phyloP scores from a whole-genome alignment of 768 basidiomycete species.

The Hygrocybe coccinea region DNA sequence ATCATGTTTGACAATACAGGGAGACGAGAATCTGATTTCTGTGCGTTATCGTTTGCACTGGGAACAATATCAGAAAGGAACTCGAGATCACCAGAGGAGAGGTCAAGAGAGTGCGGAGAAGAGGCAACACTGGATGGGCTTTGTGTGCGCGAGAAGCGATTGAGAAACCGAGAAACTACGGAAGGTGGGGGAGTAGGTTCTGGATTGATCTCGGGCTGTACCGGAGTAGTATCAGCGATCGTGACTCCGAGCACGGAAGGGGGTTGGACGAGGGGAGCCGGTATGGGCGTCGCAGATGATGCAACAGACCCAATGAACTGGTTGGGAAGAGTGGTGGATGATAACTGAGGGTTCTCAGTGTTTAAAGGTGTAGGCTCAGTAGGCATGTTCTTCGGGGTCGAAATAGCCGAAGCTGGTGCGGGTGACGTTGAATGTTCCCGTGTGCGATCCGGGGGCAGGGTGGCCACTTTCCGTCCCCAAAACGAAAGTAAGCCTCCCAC shows the following conservation, averaged over 20 bases:
- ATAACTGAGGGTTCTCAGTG: slow-evolving; percentile 22
- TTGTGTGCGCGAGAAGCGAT: slow-evolving; percentile 58
- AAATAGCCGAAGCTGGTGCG: neutral
- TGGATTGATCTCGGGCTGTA: slow-evolving; percentile 12
- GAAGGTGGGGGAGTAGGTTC: slow-evolving; percentile 39
- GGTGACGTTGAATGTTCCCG: slow-evolving; percentile 4
- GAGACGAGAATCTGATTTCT: slow-evolving; percentile 17
- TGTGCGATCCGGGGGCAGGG: slow-evolving; percentile 10
- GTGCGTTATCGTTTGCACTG: slow-evolving; percentile 41
- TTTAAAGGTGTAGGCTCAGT: slow-evolving; percentile 24
- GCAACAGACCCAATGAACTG: slow-evolving; percentile 9
- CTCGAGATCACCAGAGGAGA: slow-evolving; percentile 77
- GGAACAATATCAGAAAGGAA: slow-evolving; percentile 72
- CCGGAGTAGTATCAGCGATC: neutral
- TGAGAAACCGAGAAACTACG: slow-evolving; percentile 78
- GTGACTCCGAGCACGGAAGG: slow-evolving; percentile 7
- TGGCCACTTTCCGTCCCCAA: slow-evolving; percentile 45
- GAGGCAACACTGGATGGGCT: slow-evolving; percentile 32
- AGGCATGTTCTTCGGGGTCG: neutral
- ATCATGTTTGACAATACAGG: slow-evolving; percentile 40
- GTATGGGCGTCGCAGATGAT: slow-evolving; percentile 4
- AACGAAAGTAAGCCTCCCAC: slow-evolving; percentile 65
- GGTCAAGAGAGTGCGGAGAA: slow-evolving; percentile 48
- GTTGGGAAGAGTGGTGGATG: slow-evolving; percentile 5
- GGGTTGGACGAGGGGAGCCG: slow-evolving; percentile 5